Conservation (phyloP, 2,329 filamentous ascomycete genomes). For the Bipolaris zeicola region DNA sequence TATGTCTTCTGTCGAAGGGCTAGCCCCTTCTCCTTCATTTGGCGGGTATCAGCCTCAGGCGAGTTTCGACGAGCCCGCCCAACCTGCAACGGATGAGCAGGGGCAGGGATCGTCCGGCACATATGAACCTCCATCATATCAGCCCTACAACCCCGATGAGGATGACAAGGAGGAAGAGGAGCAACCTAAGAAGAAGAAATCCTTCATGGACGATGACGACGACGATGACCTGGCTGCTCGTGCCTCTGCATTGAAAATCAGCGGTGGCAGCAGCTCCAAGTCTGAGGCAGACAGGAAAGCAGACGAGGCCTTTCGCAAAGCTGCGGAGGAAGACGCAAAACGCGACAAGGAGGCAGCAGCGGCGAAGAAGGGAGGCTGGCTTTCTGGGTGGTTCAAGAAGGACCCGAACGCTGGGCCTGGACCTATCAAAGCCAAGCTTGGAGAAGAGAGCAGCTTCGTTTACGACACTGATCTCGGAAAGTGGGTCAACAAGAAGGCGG, state of each 20-base stretch:
- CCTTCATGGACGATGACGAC: conserved; percentile 82
- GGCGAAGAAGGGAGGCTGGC: conserved; percentile 72
- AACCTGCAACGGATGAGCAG: conserved; percentile 13
- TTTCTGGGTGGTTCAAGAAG: conserved; percentile 83
- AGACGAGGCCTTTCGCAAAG: conserved; percentile 82
- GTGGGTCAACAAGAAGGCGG: conserved; percentile 96
- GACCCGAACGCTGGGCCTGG: conserved; percentile 65
- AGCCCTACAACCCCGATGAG: conserved; percentile 57
- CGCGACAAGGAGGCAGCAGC: conserved; percentile 53
- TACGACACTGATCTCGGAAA: conserved; percentile 96
- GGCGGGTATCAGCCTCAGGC: conserved; percentile 35
- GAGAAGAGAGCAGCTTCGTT: conserved; percentile 89
- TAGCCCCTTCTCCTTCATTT: conserved; percentile 28
- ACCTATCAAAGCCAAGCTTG: conserved; percentile 92
- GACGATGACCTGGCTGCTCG: conserved; percentile 66
- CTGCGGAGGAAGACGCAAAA: conserved; percentile 74
- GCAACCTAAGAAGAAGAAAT: conserved; percentile 65
- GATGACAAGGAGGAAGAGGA: conserved; percentile 55
- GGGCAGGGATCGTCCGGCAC: conserved; percentile 33
- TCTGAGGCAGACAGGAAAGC: conserved; percentile 70
- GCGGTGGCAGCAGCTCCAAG: conserved; percentile 24
- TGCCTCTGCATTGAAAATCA: conserved; percentile 56
- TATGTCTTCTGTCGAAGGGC: conserved; percentile 30
- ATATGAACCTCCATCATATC: conserved; percentile 48
- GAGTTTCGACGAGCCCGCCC: conserved; percentile 31